phyloP scores from a whole-genome alignment of 164 flowering plant genomes.

The Sextonia rubra region DNA sequence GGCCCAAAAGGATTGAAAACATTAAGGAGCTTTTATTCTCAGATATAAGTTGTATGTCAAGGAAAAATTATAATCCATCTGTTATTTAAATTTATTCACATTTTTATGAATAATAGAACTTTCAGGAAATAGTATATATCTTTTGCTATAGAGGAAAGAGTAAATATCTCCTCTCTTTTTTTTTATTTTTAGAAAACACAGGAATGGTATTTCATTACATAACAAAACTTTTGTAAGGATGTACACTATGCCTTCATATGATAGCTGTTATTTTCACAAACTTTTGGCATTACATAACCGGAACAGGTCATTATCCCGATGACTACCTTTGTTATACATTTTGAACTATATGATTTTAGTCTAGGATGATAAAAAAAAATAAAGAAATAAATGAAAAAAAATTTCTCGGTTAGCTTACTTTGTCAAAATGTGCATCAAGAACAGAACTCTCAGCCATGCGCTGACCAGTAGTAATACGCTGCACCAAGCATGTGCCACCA shows the following conservation, averaged over 20 bases:
- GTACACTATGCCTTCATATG: neutral
- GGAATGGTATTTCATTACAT: no score
- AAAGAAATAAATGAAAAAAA: neutral
- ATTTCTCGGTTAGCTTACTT: constrained; percentile 39
- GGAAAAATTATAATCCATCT: no score
- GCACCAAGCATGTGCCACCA: constrained; percentile 18
- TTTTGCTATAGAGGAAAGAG: no score
- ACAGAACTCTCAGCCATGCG: constrained; percentile 83
- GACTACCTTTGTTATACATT: neutral
- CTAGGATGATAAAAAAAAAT: neutral
- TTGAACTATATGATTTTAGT: neutral
- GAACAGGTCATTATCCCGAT: neutral
- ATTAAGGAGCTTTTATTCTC: no score
- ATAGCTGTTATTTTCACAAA: neutral
- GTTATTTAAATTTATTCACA: no score
- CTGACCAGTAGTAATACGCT: constrained; percentile 84
- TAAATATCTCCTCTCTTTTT: no score
- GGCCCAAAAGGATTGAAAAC: no score
- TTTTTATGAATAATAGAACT: no score
- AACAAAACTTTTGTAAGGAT: no score
- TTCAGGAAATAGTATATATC: no score
- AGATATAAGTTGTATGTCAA: neutral
- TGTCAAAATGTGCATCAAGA: constrained; percentile 67
- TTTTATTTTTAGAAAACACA: no score
- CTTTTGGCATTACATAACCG: neutral